phyloP scores from a whole-genome alignment of 305 asterid species.

The Ruellia speciosa region DNA sequence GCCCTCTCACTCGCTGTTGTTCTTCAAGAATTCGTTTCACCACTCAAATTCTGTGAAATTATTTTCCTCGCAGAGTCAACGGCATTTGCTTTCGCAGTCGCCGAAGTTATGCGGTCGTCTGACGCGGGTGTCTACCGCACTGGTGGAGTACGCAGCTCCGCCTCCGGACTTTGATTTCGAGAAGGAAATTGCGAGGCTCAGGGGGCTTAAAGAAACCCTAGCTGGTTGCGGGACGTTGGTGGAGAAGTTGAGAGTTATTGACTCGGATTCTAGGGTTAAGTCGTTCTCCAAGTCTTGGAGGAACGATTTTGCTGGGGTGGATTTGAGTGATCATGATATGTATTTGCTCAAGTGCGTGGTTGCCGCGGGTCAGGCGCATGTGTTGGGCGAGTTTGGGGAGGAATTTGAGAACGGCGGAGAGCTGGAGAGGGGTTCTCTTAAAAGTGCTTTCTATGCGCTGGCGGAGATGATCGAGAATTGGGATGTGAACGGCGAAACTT shows the following conservation, averaged over 20 bases:
- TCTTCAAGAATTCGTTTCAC: conserved; percentile 26
- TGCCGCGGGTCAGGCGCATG: conserved; percentile 89
- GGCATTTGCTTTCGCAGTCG: conserved; percentile 26
- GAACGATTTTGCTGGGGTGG: conserved; percentile 30
- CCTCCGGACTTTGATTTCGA: conserved; percentile 54
- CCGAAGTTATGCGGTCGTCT: conserved; percentile 20
- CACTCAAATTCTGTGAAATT: conserved; percentile 23
- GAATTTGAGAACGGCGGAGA: conserved; percentile 29
- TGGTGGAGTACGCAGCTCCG: conserved; percentile 67
- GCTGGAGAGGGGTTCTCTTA: conserved; percentile 43
- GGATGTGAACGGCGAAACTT: conserved; percentile 41
- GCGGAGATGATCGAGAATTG: conserved; percentile 81
- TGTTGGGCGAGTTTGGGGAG: conserved; percentile 39
- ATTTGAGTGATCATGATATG: conserved; percentile 47
- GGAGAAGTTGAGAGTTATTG: conserved; percentile 39
- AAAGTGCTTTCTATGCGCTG: conserved; percentile 65
- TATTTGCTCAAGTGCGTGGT: conserved; percentile 77
- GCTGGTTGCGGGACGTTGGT: conserved; percentile 33
- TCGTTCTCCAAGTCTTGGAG: conserved; percentile 38
- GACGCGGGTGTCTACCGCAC: conserved; percentile 66
- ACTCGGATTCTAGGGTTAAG: conserved; percentile 64
- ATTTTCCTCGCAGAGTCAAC: conserved; percentile 27
- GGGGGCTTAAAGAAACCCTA: conserved; percentile 36
- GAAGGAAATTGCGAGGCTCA: conserved; percentile 62
- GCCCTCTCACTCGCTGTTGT: conserved; percentile 27